These are phyloP conservation scores for Sporisorium exsertum DNA, from an alignment of 1,284 basidiomycete genomes.

Conservation along the genomic window DNA sequence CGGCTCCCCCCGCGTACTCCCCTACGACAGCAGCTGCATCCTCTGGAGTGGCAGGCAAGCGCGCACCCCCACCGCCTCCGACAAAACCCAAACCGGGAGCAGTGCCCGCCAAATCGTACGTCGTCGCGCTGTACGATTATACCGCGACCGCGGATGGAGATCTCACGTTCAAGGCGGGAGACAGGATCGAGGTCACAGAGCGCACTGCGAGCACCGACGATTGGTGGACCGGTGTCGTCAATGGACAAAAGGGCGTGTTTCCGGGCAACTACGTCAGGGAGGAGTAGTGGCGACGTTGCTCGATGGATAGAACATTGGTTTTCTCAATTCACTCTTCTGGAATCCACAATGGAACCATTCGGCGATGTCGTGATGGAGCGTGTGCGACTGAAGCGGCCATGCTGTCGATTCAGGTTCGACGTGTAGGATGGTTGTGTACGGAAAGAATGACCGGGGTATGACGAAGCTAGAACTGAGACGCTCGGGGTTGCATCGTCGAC, in stretches of 20 bases:
- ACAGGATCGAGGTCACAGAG: constrained; percentile 91
- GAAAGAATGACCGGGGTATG: neutral
- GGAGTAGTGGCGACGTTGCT: constrained; percentile 13
- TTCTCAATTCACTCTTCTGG: neutral
- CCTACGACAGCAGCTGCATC: constrained; percentile 8
- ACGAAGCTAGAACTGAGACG: constrained; percentile 5
- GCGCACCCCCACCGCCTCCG: constrained; percentile 86
- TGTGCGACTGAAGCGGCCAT: too few species aligned
- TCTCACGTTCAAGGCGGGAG: constrained; percentile 89
- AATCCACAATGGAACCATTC: too few species aligned
- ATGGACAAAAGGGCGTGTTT: constrained; percentile 89
- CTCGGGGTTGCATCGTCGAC: constrained; percentile 7
- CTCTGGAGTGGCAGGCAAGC: constrained; percentile 72
- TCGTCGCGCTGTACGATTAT: constrained; percentile 95
- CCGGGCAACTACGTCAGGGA: constrained; percentile 75
- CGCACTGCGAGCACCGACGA: constrained; percentile 86
- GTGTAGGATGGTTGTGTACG: neutral
- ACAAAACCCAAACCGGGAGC: constrained; percentile 81
- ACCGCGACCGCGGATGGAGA: constrained; percentile 83
- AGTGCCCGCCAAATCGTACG: constrained; percentile 77
- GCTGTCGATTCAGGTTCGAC: too few species aligned
- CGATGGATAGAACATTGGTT: too few species aligned
- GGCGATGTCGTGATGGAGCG: too few species aligned
- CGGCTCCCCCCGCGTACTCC: constrained; percentile 35
- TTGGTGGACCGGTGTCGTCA: constrained; percentile 95